phyloP scores from a whole-genome alignment of 1,139 yeast genomes.

The Taphrina pruni region DNA sequence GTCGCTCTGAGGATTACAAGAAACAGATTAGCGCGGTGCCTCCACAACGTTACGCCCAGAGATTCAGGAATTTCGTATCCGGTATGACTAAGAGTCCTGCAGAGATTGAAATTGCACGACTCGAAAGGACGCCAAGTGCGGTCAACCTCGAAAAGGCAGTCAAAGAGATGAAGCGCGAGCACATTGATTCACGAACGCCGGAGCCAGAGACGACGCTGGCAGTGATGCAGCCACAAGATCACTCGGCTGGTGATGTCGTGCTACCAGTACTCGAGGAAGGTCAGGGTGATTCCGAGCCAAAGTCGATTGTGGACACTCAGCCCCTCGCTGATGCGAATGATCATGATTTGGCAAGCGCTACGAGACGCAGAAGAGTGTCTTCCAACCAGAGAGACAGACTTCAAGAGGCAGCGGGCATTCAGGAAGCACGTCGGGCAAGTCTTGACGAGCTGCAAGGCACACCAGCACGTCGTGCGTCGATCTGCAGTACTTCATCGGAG shows the following conservation, averaged over 20 bases:
- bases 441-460: conserved; percentile 33
- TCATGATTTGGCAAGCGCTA: neutral
- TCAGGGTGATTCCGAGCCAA: neutral
- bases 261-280: conserved; percentile 6
- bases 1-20: conserved; percentile 60
- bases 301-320: neutral
- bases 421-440: conserved; percentile 22
- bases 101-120: conserved; percentile 23
- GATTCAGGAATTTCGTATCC: conserved; percentile 75
- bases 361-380: conserved; percentile 1
- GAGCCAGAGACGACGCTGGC: conserved; percentile 27
- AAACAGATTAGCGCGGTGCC: conserved; percentile 86
- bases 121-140: conserved; percentile 37
- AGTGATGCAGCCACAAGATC: conserved; percentile 11
- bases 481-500: conserved; percentile 5
- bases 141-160: conserved; percentile 27
- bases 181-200: conserved; percentile 9
- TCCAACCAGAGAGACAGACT: neutral
- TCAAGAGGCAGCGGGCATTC: conserved; percentile 13
- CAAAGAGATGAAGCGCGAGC: conserved; percentile 32
- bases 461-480: conserved; percentile 11
- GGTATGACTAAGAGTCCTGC: conserved; percentile 45
- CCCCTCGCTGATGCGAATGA: neutral
- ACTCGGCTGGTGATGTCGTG: conserved; percentile 16
- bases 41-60: conserved; percentile 82